Evolutionary conservation across 331 rosid species (phyloP), one percentile per base, ranked within the genome.

Genomic region (Stylosanthes scabra): DNA sequence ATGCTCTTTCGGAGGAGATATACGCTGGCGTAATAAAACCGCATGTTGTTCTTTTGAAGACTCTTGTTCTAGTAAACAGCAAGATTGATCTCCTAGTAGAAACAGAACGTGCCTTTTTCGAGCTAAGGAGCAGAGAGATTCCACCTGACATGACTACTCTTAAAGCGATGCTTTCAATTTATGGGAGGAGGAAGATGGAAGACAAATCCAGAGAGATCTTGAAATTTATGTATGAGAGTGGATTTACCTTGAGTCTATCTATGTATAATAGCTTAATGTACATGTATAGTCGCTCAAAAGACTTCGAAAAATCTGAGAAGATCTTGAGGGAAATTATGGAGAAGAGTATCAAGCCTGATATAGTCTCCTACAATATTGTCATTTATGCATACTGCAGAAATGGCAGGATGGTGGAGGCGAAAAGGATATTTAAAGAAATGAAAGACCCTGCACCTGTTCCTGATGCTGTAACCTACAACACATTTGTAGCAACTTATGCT

Each of bases 311-410:
- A 71, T 81, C 94, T 6, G 94, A 88, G 75, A 57, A 82, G 15
- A 62, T 84, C 64, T 64, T 88, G 39, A 82, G 85, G 87, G 86
- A 85, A 72, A 72, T 91, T 57, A 7, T 73, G 74, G 82, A 61
- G 64, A 86, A 85, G 71, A 94, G 94, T 25, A 70, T 86, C 40
- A 83, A 85, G 73, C 89, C 90, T 31, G 89, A 91, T 72, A 61
- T 72, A 28, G 73, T 83, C 67, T 91, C 94, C 2, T 91, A 82
- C 72, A 88, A 88, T 59, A 88, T 87, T 14, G 86, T 85, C 44
- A 86, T 91, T 44, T 91, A 71, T 73, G 89, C 88, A 47, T 91
- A 85, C 57, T 91, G 97, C 73, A 83, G 92, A 80, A 86, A 91
- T 61, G 83, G 88, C 66, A 83, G 78, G 79, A 83, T 91, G 81